Percentiles rank a stretch among this genome's conserved stretches.
Conservation (phyloP, 306 rosid genomes). For the Sesbania bispinosa region DNA sequence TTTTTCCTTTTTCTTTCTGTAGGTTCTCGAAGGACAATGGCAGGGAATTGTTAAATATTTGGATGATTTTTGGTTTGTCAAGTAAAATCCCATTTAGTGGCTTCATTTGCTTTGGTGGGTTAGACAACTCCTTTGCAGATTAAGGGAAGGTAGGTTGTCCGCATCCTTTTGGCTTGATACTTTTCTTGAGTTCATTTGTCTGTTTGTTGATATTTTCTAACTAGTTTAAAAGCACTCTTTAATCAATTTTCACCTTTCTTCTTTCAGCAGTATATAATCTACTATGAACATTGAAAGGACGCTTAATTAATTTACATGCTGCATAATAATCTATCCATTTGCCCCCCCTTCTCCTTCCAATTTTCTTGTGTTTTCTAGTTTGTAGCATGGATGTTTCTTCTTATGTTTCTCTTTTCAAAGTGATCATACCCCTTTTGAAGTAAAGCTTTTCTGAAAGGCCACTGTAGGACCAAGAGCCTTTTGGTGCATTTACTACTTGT, state of each 20-base stretch:
- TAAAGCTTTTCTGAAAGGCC: constrained; percentile 11
- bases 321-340: neutral
- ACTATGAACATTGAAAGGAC: neutral
- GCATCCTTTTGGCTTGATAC: neutral
- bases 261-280: neutral
- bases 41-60: constrained; percentile 14
- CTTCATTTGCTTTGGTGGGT: constrained; percentile 14
- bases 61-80: constrained; percentile 6
- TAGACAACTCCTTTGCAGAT: constrained; percentile 20
- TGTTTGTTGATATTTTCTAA: neutral
- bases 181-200: neutral
- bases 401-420: neutral
- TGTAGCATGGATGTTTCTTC: neutral
- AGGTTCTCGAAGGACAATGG: constrained; percentile 26
- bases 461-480: neutral
- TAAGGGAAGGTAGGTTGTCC: constrained; percentile 38
- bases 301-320: neutral
- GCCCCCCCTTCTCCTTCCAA: neutral
- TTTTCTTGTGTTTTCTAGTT: neutral
- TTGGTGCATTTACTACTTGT: neutral
- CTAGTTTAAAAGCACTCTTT: neutral
- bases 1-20: constrained; percentile 5
- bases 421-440: neutral
- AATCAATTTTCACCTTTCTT: neutral
- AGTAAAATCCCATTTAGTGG: constrained; percentile 1